Evolutionary conservation across 2,329 filamentous ascomycete species (phyloP), one percentile per base, ranked within the genome.

Genomic region (Helicocarpus griseus): DNA sequence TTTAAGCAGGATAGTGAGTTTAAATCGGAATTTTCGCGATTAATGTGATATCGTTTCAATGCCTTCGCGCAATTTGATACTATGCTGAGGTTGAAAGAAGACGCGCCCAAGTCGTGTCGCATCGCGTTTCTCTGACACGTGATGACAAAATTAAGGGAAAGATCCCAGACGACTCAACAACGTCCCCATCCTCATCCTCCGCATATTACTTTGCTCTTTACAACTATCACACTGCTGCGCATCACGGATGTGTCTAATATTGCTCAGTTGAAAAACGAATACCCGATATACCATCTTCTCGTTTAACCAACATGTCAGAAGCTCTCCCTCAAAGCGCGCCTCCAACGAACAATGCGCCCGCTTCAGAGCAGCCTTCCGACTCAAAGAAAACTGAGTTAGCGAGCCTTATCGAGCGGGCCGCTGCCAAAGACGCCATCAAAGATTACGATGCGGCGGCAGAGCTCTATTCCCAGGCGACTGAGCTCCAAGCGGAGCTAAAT

Each of bases 401-500:
- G 55, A 85, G 94, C 65, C 78, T 96, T 57, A 85, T 81, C 63
- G 85, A 86, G 54, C 85, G 86, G 65, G 93, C 87, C 38, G 84
- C 87, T 19, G 82, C 89, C 17, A 82, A 95, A 61, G 97, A 95
- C 72, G 84, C 85, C 21, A 84, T 90, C 65, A 95, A 91, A 73
- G 87, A 94, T 68, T 95, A 89, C 69, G 81, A 86, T 50, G 83
- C 85, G 46, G 89, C 93, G 8, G 82, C 89, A 52, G 91, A 97
- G 64, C 75, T 90, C 56, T 97, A 90, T 73, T 90, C 89, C 40
- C 81, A 85, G 63, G 93, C 93, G 29, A 88, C 88, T 51, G 87
- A 94, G 67, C 79, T 96, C 55, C 93, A 98, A 71, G 88, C 87
- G 53, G 82, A 88, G 67, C 76, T 96, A 67, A 93, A 96, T 67